Evolutionary conservation across 1,139 yeast genomes (phyloP).

Genomic region (Yamadazyma spencermartinsiae): DNA sequence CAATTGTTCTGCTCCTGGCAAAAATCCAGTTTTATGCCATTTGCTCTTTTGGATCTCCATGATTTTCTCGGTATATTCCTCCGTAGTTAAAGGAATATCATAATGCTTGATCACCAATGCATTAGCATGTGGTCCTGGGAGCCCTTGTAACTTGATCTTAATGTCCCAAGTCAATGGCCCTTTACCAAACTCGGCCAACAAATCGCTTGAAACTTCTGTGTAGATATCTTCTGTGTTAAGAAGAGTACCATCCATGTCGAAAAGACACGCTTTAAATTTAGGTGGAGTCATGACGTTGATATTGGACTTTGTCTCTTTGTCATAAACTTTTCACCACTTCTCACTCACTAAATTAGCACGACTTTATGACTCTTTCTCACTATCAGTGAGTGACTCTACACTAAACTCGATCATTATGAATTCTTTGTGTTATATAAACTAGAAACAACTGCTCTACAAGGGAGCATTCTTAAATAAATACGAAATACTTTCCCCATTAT

Average conservation of each 20-base stretch:
- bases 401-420: no score
- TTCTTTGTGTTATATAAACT: no score
- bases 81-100: conserved; percentile 64
- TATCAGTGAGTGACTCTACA: no score
- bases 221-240: conserved; percentile 90
- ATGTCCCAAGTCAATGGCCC: conserved; percentile 89
- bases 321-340: no score
- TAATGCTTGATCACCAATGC: conserved; percentile 65
- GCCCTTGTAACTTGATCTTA: conserved; percentile 82
- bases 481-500: conserved; percentile 81
- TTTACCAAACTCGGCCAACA: conserved; percentile 66
- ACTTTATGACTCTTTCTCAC: no score
- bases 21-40: conserved; percentile 65
- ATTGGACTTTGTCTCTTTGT: no score
- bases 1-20: conserved; percentile 85
- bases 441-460: conserved; percentile 19
- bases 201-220: conserved; percentile 69
- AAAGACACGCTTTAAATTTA: conserved; percentile 76
- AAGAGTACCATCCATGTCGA: conserved; percentile 94
- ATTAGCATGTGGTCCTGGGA: conserved; percentile 76
- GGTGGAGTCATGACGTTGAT: no score
- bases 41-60: conserved; percentile 52
- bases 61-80: conserved; percentile 55
- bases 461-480: conserved; percentile 62
- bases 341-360: no score